These are phyloP conservation scores for Candida andamanensis DNA, from an alignment of 805 yeast species.

Conservation along the genomic window DNA sequence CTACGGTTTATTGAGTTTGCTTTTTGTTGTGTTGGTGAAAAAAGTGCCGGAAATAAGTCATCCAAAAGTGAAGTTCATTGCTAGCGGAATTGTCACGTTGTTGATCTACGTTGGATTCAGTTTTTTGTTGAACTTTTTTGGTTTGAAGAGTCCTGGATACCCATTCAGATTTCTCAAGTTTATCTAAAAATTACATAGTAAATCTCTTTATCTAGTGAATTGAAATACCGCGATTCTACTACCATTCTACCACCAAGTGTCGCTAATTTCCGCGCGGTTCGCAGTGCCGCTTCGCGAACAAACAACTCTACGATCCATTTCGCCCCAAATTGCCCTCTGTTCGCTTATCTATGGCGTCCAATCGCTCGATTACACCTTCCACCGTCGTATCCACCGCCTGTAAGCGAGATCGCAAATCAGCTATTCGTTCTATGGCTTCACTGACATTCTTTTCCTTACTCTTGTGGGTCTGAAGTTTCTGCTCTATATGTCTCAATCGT, in stretches of 20 bases:
- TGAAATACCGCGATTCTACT: too few relatives aligned
- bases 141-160: conserved; percentile 66
- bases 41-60: conserved; percentile 48
- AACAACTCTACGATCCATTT: background rate
- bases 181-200: too few relatives aligned
- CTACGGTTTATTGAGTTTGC: conserved; percentile 63
- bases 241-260: too few relatives aligned
- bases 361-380: conserved; percentile 17
- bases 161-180: conserved; percentile 53
- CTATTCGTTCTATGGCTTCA: too few relatives aligned
- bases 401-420: conserved; percentile 12
- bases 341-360: conserved; percentile 34
- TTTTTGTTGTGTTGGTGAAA: conserved; percentile 53
- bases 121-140: conserved; percentile 60
- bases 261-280: too few relatives aligned
- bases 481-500: conserved; percentile 40
- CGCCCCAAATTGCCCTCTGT: conserved; percentile 14
- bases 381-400: conserved; percentile 30
- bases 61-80: conserved; percentile 43
- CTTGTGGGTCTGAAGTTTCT: conserved; percentile 20
- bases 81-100: conserved; percentile 40
- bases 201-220: too few relatives aligned
- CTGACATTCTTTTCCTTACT: conserved; percentile 15
- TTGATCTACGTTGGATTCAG: conserved; percentile 57
- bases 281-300: too few relatives aligned